phyloP scores from a whole-genome alignment of 352 stramenopile genomes.

The Phytophthora kernoviae region DNA sequence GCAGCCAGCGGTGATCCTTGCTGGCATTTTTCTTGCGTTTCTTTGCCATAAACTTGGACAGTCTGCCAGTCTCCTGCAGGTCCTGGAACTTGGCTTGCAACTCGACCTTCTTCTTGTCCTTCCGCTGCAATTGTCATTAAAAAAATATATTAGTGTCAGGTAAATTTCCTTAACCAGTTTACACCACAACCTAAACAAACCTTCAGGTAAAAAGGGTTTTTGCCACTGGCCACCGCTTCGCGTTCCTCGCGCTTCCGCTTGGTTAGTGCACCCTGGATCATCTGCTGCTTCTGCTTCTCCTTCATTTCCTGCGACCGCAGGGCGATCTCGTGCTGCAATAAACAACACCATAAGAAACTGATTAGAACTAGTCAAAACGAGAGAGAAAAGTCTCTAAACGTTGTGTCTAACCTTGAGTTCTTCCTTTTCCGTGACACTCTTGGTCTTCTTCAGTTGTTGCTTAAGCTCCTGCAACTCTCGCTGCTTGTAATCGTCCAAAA shows the following conservation, averaged over 20 bases:
- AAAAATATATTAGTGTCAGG: conserved; percentile 2
- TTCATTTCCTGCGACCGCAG: conserved; percentile 67
- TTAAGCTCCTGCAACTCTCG: conserved; percentile 86
- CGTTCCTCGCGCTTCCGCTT: conserved; percentile 89
- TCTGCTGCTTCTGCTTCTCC: conserved; percentile 79
- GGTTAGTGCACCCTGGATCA: conserved; percentile 65
- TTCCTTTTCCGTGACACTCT: conserved; percentile 71
- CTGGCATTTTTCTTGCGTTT: conserved; percentile 94
- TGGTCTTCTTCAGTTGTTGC: conserved; percentile 73
- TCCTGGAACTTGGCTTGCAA: conserved; percentile 92
- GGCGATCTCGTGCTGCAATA: conserved; percentile 66
- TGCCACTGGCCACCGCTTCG: conserved; percentile 88
- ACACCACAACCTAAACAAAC: conserved; percentile 24
- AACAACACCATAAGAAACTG: background rate
- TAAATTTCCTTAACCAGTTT: background rate
- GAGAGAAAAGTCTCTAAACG: background rate
- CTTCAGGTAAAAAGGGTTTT: conserved; percentile 93
- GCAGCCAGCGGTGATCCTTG: conserved; percentile 92
- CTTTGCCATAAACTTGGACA: conserved; percentile 94
- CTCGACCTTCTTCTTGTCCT: conserved; percentile 92
- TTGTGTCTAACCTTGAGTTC: conserved; percentile 69
- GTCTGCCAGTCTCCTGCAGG: conserved; percentile 83
- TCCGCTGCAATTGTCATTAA: conserved; percentile 51
- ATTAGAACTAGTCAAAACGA: background rate
- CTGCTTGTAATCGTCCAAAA: conserved; percentile 91